Percentiles rank a stretch among this genome's conserved stretches.
These are phyloP conservation scores for Alternaria sp. DNA, from an alignment of 2,329 filamentous ascomycete species.

Conservation along the genomic window DNA sequence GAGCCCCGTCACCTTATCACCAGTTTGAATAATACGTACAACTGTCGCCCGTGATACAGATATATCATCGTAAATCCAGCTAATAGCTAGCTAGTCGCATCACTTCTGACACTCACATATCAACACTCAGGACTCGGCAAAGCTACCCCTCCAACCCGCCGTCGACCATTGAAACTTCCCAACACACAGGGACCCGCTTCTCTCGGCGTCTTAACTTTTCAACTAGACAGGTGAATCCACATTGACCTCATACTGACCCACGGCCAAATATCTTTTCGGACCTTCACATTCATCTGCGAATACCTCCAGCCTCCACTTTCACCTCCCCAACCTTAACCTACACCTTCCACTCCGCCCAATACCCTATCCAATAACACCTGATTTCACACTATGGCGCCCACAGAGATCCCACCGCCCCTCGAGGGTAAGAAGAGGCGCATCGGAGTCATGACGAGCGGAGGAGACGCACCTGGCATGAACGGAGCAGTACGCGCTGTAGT, in stretches of 20 bases:
- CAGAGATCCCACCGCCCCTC: conserved; percentile 47
- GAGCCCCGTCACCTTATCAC: conserved; percentile 21
- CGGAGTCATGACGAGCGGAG: conserved; percentile 92
- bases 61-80: neutral
- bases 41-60: neutral
- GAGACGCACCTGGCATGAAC: conserved; percentile 96
- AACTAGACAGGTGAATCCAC: conserved; percentile 27
- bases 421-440: conserved; percentile 70
- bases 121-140: conserved; percentile 12
- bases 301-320: conserved; percentile 16
- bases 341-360: conserved; percentile 12
- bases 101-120: neutral
- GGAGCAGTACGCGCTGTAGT: conserved; percentile 89
- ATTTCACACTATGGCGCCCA: conserved; percentile 39
- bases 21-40: conserved; percentile 1
- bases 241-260: conserved; percentile 39
- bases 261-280: conserved; percentile 20
- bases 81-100: conserved; percentile 2
- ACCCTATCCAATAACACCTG: conserved; percentile 9
- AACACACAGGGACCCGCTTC: conserved; percentile 35
- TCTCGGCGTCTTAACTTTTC: conserved; percentile 26
- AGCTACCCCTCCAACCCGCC: conserved; percentile 21
- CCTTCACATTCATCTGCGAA: conserved; percentile 12
- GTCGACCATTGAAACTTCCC: conserved; percentile 25
- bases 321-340: conserved; percentile 1